Percentiles rank a stretch among this genome's conserved stretches.
phyloP scores from a whole-genome alignment of 1,284 basidiomycete species.

The Singerocomus inundabilis region DNA sequence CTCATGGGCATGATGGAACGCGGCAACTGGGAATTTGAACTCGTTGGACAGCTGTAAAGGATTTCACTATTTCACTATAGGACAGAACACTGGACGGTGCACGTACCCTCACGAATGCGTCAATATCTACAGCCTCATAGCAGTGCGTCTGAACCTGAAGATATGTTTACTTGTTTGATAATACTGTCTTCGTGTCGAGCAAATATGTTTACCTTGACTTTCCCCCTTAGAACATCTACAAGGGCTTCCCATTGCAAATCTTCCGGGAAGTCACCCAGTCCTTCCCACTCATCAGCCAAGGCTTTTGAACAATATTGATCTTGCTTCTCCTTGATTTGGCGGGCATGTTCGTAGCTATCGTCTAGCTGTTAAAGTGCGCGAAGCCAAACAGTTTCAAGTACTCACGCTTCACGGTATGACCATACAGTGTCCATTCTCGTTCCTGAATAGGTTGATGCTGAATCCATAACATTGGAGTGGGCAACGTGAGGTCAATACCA shows the following conservation, averaged over 20 bases:
- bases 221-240: slow-evolving; percentile 78
- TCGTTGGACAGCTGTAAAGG: slow-evolving; percentile 60
- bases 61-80: background rate
- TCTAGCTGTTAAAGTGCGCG: slow-evolving; percentile 21
- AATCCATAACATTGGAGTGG: slow-evolving; percentile 4
- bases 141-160: slow-evolving; percentile 52
- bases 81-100: background rate
- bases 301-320: slow-evolving; percentile 66
- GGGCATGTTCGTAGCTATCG: slow-evolving; percentile 35
- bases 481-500: background rate
- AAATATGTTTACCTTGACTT: slow-evolving; percentile 55
- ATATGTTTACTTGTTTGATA: background rate
- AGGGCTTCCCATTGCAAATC: slow-evolving; percentile 79
- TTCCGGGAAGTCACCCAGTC: slow-evolving; percentile 66
- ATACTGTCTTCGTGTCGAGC: background rate
- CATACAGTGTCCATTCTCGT: slow-evolving; percentile 53
- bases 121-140: slow-evolving; percentile 80
- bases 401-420: slow-evolving; percentile 49
- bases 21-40: slow-evolving; percentile 80
- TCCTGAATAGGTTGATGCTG: slow-evolving; percentile 25
- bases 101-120: slow-evolving; percentile 62
- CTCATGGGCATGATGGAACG: slow-evolving; percentile 87
- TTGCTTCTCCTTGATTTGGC: slow-evolving; percentile 68
- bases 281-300: slow-evolving; percentile 54
- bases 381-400: background rate